Evolutionary conservation across 345 rosid genomes (phyloP).

Genomic region (Eucalyptus curtisii): DNA sequence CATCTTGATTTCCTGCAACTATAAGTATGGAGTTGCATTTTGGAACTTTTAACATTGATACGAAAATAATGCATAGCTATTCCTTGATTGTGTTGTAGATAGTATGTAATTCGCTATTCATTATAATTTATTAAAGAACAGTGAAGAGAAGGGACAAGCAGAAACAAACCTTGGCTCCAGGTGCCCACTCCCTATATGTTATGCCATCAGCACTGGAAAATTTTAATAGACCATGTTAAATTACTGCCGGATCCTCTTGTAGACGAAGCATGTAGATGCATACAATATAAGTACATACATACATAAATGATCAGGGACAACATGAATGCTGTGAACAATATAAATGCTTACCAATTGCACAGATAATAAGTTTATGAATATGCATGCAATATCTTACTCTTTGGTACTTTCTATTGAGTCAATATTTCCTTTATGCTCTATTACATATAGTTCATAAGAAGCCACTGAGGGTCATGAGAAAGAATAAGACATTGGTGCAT

Average conservation of each 20-base stretch:
- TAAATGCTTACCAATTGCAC: not conserved
- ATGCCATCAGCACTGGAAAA: slow-evolving; percentile 66
- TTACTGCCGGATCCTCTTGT: not conserved
- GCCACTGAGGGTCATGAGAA: not conserved
- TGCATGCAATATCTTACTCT: not conserved
- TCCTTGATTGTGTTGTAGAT: not conserved
- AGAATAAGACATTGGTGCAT: not conserved
- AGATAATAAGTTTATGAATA: not conserved
- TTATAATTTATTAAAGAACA: not conserved
- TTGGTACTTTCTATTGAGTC: not conserved
- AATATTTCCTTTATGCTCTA: not conserved
- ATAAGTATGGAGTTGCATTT: not conserved
- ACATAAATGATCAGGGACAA: not conserved
- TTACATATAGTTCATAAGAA: not conserved
- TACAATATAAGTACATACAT: not conserved
- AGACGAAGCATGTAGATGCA: not conserved
- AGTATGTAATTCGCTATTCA: not conserved
- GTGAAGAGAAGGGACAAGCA: not conserved
- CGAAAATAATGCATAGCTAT: not conserved
- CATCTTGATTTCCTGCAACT: not conserved
- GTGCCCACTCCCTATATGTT: slow-evolving; percentile 98
- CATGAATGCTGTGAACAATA: not conserved
- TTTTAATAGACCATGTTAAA: not conserved
- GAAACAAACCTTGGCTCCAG: slow-evolving; percentile 87
- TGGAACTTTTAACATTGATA: not conserved